Conservation (phyloP, 2,329 filamentous ascomycete species). For the Ceratocystis variospora region DNA sequence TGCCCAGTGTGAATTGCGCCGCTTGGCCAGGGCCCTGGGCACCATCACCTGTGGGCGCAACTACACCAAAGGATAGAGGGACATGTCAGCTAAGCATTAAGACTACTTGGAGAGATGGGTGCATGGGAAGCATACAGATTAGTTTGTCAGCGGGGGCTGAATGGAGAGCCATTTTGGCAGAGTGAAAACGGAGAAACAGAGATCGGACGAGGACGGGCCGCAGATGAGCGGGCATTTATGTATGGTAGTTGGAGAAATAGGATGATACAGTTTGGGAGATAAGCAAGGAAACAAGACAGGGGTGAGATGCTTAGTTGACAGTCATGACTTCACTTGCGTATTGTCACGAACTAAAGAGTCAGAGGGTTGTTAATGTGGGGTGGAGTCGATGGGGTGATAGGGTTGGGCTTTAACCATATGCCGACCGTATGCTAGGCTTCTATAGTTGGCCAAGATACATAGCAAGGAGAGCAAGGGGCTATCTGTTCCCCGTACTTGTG, state of each 20-base stretch:
- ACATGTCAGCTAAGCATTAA: too few relatives aligned
- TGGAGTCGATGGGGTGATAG: background rate
- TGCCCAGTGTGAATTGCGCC: slow-evolving; percentile 56
- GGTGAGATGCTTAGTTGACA: background rate
- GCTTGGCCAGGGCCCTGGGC: slow-evolving; percentile 48
- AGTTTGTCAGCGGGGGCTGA: slow-evolving; percentile 16
- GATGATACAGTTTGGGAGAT: too few relatives aligned
- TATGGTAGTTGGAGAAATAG: background rate
- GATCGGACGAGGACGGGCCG: background rate
- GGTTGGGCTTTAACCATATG: background rate
- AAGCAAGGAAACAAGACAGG: too few relatives aligned
- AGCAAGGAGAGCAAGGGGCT: background rate
- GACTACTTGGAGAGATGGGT: background rate
- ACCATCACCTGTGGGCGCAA: slow-evolving; percentile 45
- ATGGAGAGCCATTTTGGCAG: slow-evolving; percentile 19
- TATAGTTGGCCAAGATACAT: background rate
- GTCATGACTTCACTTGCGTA: background rate
- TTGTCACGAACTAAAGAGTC: background rate
- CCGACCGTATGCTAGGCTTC: too few relatives aligned
- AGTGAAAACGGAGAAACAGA: background rate
- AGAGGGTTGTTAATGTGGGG: background rate
- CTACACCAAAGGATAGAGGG: slow-evolving; percentile 24
- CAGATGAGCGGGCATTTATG: slow-evolving; percentile 4
- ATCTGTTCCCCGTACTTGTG: background rate
- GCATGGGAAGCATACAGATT: slow-evolving; percentile 17